phyloP scores from a whole-genome alignment of 306 rosid species.

The Cucurbita maxima region DNA sequence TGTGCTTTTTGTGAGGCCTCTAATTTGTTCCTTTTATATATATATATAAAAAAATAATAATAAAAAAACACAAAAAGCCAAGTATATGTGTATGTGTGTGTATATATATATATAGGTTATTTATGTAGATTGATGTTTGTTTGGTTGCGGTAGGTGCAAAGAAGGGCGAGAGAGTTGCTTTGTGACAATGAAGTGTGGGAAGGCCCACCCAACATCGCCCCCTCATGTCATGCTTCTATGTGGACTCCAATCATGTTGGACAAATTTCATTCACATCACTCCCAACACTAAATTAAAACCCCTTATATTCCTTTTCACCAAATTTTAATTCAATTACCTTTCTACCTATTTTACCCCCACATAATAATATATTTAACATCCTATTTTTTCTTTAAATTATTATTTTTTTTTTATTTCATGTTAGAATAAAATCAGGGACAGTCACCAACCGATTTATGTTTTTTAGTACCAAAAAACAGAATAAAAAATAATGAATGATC shows the following conservation, averaged over 20 bases:
- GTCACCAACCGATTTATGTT: background rate
- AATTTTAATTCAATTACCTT: too few relatives aligned
- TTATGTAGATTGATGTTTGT: background rate
- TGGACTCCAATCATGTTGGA: background rate
- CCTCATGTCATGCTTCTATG: background rate
- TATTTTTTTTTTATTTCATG: too few relatives aligned
- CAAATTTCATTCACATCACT: background rate
- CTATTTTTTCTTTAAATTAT: too few relatives aligned
- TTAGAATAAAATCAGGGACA: background rate
- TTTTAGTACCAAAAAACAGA: slow-evolving; percentile 2
- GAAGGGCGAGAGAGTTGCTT: background rate
- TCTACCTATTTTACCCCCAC: too few relatives aligned
- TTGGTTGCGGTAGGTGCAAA: slow-evolving; percentile 1
- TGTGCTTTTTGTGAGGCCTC: background rate
- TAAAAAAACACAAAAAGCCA: too few relatives aligned
- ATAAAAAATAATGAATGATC: background rate
- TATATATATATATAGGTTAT: background rate
- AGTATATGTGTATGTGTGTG: too few relatives aligned
- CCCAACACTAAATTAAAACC: background rate
- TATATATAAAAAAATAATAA: too few relatives aligned
- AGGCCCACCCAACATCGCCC: background rate
- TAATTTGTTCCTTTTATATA: background rate
- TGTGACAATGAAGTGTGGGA: background rate
- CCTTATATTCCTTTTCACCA: too few relatives aligned
- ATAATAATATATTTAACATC: too few relatives aligned